A percentile compares a stretch with the other conserved stretches of the same genome.
Evolutionary conservation across 2,329 filamentous ascomycete genomes (phyloP).

Genomic region (Pleoardoris graminearum): DNA sequence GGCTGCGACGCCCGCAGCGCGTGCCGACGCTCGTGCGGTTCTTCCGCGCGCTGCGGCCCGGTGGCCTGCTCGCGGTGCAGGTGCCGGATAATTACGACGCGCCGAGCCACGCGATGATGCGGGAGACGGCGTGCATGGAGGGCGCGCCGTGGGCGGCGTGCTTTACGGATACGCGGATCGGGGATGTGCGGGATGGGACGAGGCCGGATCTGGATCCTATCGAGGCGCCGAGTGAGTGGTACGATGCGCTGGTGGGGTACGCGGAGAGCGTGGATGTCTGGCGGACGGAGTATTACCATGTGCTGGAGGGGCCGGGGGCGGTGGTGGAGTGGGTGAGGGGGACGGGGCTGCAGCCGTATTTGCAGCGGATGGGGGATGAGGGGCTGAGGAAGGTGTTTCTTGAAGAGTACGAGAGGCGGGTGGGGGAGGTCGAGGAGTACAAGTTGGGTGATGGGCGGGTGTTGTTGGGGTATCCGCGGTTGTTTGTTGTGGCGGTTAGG

Average conservation of each 20-base stretch:
- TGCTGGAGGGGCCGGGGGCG: constrained; percentile 52
- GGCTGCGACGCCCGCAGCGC: constrained; percentile 53
- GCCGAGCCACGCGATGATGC: constrained; percentile 57
- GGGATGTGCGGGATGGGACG: constrained; percentile 6
- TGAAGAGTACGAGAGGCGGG: constrained; percentile 50
- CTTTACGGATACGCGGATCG: constrained; percentile 27
- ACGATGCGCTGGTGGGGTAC: constrained; percentile 53
- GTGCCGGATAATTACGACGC: constrained; percentile 57
- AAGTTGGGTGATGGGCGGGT: constrained; percentile 57
- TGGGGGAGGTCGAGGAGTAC: constrained; percentile 51
- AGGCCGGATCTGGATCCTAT: constrained; percentile 53
- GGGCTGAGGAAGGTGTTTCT: constrained; percentile 49
- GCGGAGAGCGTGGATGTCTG: constrained; percentile 55
- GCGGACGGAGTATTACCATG: constrained; percentile 59
- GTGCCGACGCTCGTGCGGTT: constrained; percentile 52
- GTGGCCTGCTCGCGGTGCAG: constrained; percentile 60
- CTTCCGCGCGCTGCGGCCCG: constrained; percentile 46
- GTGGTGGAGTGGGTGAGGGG: constrained; percentile 65
- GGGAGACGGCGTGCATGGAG: constrained; percentile 41
- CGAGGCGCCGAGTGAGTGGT: constrained; percentile 53
- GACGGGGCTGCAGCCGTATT: constrained; percentile 59
- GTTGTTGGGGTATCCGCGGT: constrained; percentile 58
- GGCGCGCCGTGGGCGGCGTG: constrained; percentile 46
- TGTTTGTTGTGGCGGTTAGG: constrained; percentile 56
- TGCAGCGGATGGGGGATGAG: constrained; percentile 53